These are phyloP conservation scores for Bryoerythrophyllum caledonicum DNA, from an alignment of 225 moss, liverwort and hornwort species.

Conservation along the genomic window DNA sequence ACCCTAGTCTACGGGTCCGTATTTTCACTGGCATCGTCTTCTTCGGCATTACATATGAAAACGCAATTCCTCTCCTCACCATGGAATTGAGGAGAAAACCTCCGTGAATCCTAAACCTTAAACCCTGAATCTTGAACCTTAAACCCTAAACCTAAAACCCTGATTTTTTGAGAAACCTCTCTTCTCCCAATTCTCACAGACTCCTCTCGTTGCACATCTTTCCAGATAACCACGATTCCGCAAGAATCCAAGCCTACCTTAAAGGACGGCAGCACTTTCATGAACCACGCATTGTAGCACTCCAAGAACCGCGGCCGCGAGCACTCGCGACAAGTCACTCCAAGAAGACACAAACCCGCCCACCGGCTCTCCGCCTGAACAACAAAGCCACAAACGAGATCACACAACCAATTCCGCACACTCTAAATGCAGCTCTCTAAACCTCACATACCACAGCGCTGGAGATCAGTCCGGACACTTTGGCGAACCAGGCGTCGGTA, in stretches of 20 bases:
- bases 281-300: constrained; percentile 71
- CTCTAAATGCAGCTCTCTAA: not conserved
- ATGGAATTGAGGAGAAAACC: not conserved
- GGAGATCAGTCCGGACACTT: constrained; percentile 22
- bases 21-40: not conserved
- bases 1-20: not conserved
- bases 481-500: constrained; percentile 31
- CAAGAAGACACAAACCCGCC: constrained; percentile 75
- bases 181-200: not conserved
- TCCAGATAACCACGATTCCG: not conserved
- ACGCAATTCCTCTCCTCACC: not conserved
- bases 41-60: not conserved
- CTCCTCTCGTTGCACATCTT: not conserved
- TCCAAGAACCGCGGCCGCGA: constrained; percentile 72
- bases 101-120: no score
- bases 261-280: constrained; percentile 58
- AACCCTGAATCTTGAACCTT: not conserved
- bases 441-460: constrained; percentile 19
- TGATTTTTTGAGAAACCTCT: not conserved
- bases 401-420: not conserved
- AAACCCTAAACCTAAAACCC: not conserved
- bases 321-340: constrained; percentile 81
- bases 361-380: constrained; percentile 38
- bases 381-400: not conserved
- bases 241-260: constrained; percentile 49